phyloP scores from a whole-genome alignment of 345 rosid genomes.

The Melastoma malabathricum region DNA sequence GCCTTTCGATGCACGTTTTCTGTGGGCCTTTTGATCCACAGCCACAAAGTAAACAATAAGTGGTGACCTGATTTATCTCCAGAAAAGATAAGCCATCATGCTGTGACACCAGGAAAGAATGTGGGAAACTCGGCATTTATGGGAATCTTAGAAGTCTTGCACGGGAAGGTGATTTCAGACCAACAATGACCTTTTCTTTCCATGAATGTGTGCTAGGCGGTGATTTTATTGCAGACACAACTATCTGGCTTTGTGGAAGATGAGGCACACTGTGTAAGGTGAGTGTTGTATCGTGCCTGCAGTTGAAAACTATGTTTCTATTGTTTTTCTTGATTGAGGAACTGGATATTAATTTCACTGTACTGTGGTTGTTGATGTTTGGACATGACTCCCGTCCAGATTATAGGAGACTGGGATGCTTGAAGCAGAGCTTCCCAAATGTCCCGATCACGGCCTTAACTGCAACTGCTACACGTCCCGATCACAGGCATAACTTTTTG shows the following conservation, averaged over 20 bases:
- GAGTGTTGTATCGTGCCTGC: constrained; percentile 3
- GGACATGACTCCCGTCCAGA: constrained; percentile 99
- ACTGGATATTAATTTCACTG: neutral
- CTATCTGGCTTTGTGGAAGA: constrained; percentile 79
- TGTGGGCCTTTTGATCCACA: too few relatives aligned
- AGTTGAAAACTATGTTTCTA: neutral
- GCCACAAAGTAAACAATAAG: too few relatives aligned
- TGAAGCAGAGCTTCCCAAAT: constrained; percentile 60
- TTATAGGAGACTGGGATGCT: constrained; percentile 66
- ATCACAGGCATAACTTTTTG: neutral
- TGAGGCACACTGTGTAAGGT: constrained; percentile 97
- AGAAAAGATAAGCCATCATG: constrained; percentile 72
- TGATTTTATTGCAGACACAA: constrained; percentile 30
- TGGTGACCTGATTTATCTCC: constrained; percentile 9
- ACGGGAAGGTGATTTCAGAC: constrained; percentile 37
- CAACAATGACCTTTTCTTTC: neutral
- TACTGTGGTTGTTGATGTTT: constrained; percentile 4
- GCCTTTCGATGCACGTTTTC: too few relatives aligned
- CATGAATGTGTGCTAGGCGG: neutral
- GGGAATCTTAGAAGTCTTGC: constrained; percentile 45
- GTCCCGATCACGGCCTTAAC: constrained; percentile 78
- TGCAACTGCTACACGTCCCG: constrained; percentile 73
- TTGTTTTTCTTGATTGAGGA: too few relatives aligned
- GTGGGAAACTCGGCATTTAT: constrained; percentile 58
- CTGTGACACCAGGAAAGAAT: constrained; percentile 82